Base-by-base conservation (phyloP, 495 filamentous ascomycete genomes). In the Xylaria palmicola region DNA sequence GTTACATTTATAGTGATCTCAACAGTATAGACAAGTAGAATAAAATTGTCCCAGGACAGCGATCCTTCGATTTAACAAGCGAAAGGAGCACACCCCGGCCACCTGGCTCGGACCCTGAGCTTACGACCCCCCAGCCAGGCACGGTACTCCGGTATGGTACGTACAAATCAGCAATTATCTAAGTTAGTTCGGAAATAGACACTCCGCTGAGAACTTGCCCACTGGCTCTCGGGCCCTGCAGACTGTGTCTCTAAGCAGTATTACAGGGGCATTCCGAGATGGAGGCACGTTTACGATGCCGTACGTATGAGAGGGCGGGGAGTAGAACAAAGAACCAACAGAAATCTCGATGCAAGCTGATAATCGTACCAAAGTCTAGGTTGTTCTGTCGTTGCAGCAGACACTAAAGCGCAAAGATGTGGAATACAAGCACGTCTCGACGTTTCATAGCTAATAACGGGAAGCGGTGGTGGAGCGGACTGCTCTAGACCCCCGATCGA, bases 401-500 rank as follows among this genome's bases (percentile, higher is more conserved):
- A n/a, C n/a, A n/a, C n/a, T 51, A 51, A 17, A 34, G 27, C 1
- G 6, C 6, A 32, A 32, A 12, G 13, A n/a, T 19, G 24, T 30
- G 27, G 47, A 12, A 22, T 19, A 44, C 13, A 17, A 56, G 15
- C 12, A 44, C 26, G n/a, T 19, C 39, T 56, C 27, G 12, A 44
- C 39, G 39, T 56, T 56, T 56, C 53, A 56, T 43, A 15, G 39
- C 44, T 56, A 56, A 30, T 24, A 44, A 32, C 26, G 22, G 27
- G 39, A 56, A 56, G 10, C 22, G 15, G 15, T 17, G n/a, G 39
- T 32, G 39, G 36, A 37, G 26, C 34, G 20, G 51, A 27, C 29
- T 24, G 22, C 41, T 56, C 53, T 44, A 56, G 53, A 56, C 39
- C 22, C n/a, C 1, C 1, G 39, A 56, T 44, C 26, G 37, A 56